These are phyloP conservation scores for Leishmania gerbilli DNA, from an alignment of 208 protist species.

Conservation along the genomic window DNA sequence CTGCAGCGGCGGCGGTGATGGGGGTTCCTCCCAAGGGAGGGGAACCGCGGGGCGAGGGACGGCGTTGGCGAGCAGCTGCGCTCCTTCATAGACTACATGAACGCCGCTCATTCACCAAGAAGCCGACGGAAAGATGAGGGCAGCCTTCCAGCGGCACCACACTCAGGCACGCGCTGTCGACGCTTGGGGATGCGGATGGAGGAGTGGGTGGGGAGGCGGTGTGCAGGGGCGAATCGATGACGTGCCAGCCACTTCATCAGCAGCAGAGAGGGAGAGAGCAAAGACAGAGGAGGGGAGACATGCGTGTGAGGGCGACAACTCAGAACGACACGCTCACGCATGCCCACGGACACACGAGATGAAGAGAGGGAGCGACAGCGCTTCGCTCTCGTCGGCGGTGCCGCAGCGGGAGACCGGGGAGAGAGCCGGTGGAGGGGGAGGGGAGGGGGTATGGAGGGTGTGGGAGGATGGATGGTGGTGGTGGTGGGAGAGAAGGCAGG, in stretches of 20 bases:
- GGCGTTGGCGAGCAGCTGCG: not conserved
- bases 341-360: too few relatives aligned
- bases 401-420: too few relatives aligned
- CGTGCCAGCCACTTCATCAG: too few relatives aligned
- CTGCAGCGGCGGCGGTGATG: not conserved
- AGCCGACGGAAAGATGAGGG: not conserved
- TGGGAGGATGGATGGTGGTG: not conserved
- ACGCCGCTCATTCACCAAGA: not conserved
- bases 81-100: not conserved
- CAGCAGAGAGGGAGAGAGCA: conserved; percentile 8
- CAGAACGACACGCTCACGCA: too few relatives aligned
- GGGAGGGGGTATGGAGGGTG: not conserved
- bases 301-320: too few relatives aligned
- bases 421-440: too few relatives aligned
- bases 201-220: too few relatives aligned
- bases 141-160: not conserved
- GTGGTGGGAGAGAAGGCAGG: not conserved
- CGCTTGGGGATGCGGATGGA: too few relatives aligned
- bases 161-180: not conserved
- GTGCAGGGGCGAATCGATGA: not conserved
- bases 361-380: too few relatives aligned
- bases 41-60: not conserved
- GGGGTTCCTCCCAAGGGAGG: not conserved
- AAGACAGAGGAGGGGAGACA: not conserved
- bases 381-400: too few relatives aligned